These are phyloP conservation scores for Apiospora sp. DNA, from an alignment of 2,329 filamentous ascomycete genomes.

Conservation along the genomic window DNA sequence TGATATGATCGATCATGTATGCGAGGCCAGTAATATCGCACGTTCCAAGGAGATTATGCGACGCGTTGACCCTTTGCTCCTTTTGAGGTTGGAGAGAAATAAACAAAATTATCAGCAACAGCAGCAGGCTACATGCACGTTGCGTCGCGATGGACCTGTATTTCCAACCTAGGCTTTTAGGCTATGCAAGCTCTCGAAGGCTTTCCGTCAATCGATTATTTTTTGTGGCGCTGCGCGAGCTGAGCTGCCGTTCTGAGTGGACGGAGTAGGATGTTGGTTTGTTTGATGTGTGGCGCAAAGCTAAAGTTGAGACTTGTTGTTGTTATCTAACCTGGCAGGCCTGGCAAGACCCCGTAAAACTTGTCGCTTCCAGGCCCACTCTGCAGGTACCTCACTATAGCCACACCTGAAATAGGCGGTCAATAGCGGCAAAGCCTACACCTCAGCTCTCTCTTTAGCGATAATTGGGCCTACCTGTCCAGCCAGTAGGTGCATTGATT, in stretches of 20 bases:
- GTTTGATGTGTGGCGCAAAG: conserved; percentile 11
- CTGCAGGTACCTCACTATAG: conserved; percentile 2
- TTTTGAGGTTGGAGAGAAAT: not conserved
- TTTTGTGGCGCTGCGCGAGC: conserved; percentile 13
- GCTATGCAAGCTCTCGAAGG: not conserved
- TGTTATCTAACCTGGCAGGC: not conserved
- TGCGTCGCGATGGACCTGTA: conserved; percentile 2
- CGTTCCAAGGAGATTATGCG: conserved; percentile 29
- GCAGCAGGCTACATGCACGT: conserved; percentile 4
- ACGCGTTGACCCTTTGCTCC: conserved; percentile 4
- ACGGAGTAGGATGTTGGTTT: not conserved
- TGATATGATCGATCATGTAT: conserved; percentile 29
- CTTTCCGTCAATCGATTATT: not conserved
- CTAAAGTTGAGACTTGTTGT: conserved; percentile 16
- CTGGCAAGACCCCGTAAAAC: not conserved
- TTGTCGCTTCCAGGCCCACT: not conserved
- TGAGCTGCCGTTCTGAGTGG: conserved; percentile 5
- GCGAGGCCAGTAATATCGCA: conserved; percentile 27
- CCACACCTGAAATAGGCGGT: not conserved
- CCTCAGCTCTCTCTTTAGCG: conserved; percentile 14
- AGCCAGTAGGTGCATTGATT: conserved; percentile 4
- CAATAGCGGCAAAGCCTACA: not conserved
- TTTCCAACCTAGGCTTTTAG: not conserved
- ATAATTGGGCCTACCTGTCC: conserved; percentile 1
- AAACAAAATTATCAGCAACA: not conserved